These are phyloP conservation scores for Trichoderma semiorbis DNA, from an alignment of 2,329 filamentous ascomycete species.

Conservation along the genomic window DNA sequence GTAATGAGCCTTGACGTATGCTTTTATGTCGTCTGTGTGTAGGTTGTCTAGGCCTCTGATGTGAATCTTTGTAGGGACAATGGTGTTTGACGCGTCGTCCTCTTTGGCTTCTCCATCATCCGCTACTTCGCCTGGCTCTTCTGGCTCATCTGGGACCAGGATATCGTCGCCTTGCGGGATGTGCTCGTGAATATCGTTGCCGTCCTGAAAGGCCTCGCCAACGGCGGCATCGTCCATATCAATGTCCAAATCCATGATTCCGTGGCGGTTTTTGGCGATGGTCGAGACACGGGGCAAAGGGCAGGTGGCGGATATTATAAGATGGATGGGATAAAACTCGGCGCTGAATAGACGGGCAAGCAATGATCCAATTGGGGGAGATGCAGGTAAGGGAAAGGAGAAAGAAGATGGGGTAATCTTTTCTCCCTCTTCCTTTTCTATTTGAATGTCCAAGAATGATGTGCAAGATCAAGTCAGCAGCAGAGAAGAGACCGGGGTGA, in stretches of 20 bases:
- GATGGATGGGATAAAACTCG: neutral
- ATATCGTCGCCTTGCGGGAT: slow-evolving; percentile 36
- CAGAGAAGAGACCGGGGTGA: neutral
- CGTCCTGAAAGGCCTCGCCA: slow-evolving; percentile 26
- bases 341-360: slow-evolving; percentile 24
- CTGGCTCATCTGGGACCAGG: slow-evolving; percentile 36
- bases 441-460: neutral
- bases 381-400: neutral
- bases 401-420: neutral
- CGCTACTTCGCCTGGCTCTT: slow-evolving; percentile 39
- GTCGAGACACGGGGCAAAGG: neutral
- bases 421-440: neutral
- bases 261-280: neutral
- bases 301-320: neutral
- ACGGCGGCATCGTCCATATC: slow-evolving; percentile 65
- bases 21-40: slow-evolving; percentile 74
- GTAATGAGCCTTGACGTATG: slow-evolving; percentile 69
- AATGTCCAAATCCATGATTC: slow-evolving; percentile 62
- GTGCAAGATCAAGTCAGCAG: neutral
- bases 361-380: neutral
- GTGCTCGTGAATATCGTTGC: slow-evolving; percentile 27
- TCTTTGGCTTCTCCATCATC: slow-evolving; percentile 31
- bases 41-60: slow-evolving; percentile 79
- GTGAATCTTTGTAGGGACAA: slow-evolving; percentile 64
- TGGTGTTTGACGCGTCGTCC: slow-evolving; percentile 26